Percentiles rank a stretch among this genome's conserved stretches.
These are phyloP conservation scores for Talaromyces proteolyticus DNA, from an alignment of 495 filamentous ascomycete species.

Conservation along the genomic window DNA sequence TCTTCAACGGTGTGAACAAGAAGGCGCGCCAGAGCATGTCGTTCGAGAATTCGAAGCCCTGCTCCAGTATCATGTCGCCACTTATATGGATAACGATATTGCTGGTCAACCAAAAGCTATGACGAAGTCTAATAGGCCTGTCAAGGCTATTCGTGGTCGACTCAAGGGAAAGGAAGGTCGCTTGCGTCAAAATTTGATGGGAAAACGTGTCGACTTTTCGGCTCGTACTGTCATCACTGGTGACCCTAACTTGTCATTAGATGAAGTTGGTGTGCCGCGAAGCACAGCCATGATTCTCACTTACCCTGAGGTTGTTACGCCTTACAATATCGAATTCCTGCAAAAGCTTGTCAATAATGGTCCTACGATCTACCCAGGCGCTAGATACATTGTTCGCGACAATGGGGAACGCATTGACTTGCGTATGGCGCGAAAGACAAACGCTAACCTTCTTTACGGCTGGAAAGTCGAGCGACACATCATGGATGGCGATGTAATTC, in stretches of 20 bases:
- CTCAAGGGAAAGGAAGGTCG: constrained; percentile 98
- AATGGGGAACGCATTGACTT: constrained; percentile 92
- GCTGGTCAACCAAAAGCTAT: constrained; percentile 92
- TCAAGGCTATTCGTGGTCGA: constrained; percentile 93
- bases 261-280: constrained; percentile 91
- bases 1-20: constrained; percentile 77
- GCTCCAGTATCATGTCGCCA: constrained; percentile 97
- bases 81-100: constrained; percentile 99
- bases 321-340: constrained; percentile 93
- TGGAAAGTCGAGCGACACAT: constrained; percentile 99
- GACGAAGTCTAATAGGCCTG: constrained; percentile 91
- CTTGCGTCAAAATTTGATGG: constrained; percentile 97
- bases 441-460: constrained; percentile 79
- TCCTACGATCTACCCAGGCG: constrained; percentile 89
- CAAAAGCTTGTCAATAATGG: constrained; percentile 86
- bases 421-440: constrained; percentile 80
- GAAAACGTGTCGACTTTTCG: constrained; percentile 98
- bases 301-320: constrained; percentile 95
- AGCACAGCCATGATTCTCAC: constrained; percentile 86
- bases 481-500: constrained; percentile 91
- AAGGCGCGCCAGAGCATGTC: constrained; percentile 87
- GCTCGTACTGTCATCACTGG: constrained; percentile 99
- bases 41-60: constrained; percentile 82
- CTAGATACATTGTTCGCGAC: constrained; percentile 88
- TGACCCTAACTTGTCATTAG: constrained; percentile 91